A percentile compares a stretch with the other conserved stretches of the same genome.
phyloP scores from a whole-genome alignment of 2,329 filamentous ascomycete genomes.

The Microdochium trichocladiopsis region DNA sequence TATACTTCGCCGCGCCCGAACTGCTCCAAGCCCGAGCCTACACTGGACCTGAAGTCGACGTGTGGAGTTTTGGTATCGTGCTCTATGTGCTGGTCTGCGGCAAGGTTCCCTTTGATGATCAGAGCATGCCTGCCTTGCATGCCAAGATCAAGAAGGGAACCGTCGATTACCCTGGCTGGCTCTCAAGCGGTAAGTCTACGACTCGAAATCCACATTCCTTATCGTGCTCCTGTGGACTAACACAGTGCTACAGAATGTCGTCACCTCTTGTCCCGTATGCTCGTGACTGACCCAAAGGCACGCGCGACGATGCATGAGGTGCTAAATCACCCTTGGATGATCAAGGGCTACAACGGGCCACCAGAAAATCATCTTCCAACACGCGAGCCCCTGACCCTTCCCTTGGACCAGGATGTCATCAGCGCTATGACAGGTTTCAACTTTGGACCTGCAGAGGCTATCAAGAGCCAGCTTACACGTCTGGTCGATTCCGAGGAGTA shows the following conservation, averaged over 20 bases:
- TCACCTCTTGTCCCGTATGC: conserved; percentile 86
- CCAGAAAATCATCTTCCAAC: conserved; percentile 84
- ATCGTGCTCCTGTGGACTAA: conserved; percentile 23
- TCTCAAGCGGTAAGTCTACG: conserved; percentile 67
- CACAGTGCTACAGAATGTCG: conserved; percentile 65
- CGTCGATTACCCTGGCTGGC: conserved; percentile 92
- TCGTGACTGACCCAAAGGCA: conserved; percentile 86
- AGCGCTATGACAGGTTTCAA: conserved; percentile 97
- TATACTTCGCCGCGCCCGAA: conserved; percentile 96
- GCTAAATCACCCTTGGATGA: conserved; percentile 93
- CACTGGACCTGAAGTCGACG: conserved; percentile 91
- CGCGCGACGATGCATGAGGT: conserved; percentile 86
- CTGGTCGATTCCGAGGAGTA: conserved; percentile 94
- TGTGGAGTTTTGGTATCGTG: conserved; percentile 99
- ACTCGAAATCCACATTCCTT: background rate
- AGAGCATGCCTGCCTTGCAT: conserved; percentile 97
- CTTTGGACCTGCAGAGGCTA: conserved; percentile 81
- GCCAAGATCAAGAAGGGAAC: conserved; percentile 97
- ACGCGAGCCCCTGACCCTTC: conserved; percentile 78
- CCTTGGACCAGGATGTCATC: conserved; percentile 76
- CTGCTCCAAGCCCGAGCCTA: conserved; percentile 90
- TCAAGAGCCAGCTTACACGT: conserved; percentile 72
- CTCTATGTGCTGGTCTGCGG: conserved; percentile 95
- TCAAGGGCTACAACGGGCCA: conserved; percentile 77
- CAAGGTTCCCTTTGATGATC: conserved; percentile 97